Base-by-base conservation (phyloP, 2,329 filamentous ascomycete genomes). In the Akanthomyces muscarius region DNA sequence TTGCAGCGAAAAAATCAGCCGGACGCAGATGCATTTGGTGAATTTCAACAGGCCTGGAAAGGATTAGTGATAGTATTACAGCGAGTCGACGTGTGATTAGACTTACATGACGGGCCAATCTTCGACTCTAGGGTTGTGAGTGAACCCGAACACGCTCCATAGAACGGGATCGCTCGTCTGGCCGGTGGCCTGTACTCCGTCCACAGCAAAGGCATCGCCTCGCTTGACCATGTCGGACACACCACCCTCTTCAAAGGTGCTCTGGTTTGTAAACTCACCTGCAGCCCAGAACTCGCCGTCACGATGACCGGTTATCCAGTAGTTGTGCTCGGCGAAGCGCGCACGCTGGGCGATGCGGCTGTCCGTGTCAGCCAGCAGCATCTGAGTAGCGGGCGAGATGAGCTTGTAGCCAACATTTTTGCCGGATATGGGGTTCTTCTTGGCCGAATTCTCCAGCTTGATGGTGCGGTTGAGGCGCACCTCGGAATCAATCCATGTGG, bases 91-190 rank as follows among this genome's bases (percentile, higher is more conserved):
- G 13, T 3, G 50, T 45, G 0, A 38, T 23, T 38, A 23, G 7
- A 76, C 80, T 77, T 68, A 81, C 79, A 81, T 82, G 11, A 81
- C 79, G 5, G 79, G 79, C 80, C 80, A 81, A 64, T 82, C 79
- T 66, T 82, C 79, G 5, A 80, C 76, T 5, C 79, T 70, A 0
- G 78, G 78, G 58, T 81, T 81, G 61, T 82, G 79, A 11, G 79
- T 82, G 53, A 82, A 68, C 5, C 80, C 78, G 65, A 80, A 81
- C 3, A 80, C 78, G n/a, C 73, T 76, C 81, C 80, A 83, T 0
- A 83, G 63, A 3, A 80, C 73, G 0, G 73, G 75, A 42, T 69
- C 71, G 54, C 73, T 75, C 23, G 58, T 64, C 16, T 63, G 13
- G 11, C 52, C 5, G 7, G 44, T 18, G 1, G 52, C 61, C 16